A percentile compares a stretch with the other conserved stretches of the same genome.
These are phyloP conservation scores for Elasticomyces elasticus DNA, from an alignment of 495 filamentous ascomycete genomes.

Conservation along the genomic window DNA sequence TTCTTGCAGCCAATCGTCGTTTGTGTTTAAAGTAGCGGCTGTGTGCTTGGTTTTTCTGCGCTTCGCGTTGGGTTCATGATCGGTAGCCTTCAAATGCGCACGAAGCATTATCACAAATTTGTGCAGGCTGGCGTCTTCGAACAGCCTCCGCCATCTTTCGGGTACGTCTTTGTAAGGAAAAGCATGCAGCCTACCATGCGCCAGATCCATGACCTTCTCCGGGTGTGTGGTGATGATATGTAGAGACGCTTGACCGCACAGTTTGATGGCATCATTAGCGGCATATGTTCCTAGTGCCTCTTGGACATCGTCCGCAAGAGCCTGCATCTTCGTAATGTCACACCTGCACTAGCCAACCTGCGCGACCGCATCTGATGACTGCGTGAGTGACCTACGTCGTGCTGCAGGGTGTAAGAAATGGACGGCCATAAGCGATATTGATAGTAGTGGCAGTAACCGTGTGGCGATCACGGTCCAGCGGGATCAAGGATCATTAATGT, in stretches of 20 bases:
- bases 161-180: constrained; percentile 19
- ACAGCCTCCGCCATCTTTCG: constrained; percentile 21
- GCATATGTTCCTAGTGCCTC: neutral
- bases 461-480: too few species aligned
- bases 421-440: too few species aligned
- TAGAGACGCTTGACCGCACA: constrained; percentile 11
- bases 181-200: constrained; percentile 19
- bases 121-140: constrained; percentile 19
- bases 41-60: neutral
- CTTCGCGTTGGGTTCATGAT: too few species aligned
- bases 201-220: constrained; percentile 19
- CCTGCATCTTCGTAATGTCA: too few species aligned
- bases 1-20: constrained; percentile 29
- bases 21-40: neutral
- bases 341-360: too few species aligned
- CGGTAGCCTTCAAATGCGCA: too few species aligned
- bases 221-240: constrained; percentile 7
- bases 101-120: constrained; percentile 9
- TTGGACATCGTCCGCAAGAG: neutral
- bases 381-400: too few species aligned
- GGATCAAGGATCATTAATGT: too few species aligned
- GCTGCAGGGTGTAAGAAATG: too few species aligned
- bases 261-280: constrained; percentile 12
- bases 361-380: too few species aligned
- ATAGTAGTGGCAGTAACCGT: too few species aligned